Conservation (phyloP, 495 filamentous ascomycete genomes). For the Pyronema omphalodes region DNA sequence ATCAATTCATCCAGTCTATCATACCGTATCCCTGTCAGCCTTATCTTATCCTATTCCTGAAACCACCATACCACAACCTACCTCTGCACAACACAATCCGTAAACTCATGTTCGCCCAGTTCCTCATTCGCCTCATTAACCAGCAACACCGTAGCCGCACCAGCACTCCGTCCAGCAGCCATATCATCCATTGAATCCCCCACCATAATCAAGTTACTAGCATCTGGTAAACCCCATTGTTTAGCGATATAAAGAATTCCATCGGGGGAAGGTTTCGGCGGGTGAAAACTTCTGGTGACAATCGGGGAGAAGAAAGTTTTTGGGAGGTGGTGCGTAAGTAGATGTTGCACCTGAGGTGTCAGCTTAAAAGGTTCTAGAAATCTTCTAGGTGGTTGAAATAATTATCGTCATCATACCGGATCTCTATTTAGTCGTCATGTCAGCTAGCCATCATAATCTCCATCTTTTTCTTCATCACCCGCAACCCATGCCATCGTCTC, state of each 20-base stretch:
- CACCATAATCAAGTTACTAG: constrained; percentile 26
- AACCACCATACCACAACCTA: constrained; percentile 10
- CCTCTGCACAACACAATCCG: constrained; percentile 34
- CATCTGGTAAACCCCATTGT: constrained; percentile 37
- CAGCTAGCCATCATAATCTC: not conserved
- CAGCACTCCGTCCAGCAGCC: constrained; percentile 66
- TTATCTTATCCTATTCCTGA: not conserved
- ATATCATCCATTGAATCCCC: constrained; percentile 91
- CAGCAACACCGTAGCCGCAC: constrained; percentile 76
- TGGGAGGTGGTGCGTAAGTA: constrained; percentile 53
- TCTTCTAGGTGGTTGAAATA: not conserved
- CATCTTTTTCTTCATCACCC: no score
- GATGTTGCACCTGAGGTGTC: constrained; percentile 45
- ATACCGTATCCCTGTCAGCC: not conserved
- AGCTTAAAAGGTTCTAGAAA: not conserved
- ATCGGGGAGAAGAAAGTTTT: constrained; percentile 50
- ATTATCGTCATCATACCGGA: not conserved
- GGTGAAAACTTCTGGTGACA: constrained; percentile 66
- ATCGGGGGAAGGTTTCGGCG: constrained; percentile 75
- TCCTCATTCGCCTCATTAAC: constrained; percentile 61
- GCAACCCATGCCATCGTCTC: no score
- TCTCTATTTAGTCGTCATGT: not conserved
- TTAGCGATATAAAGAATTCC: constrained; percentile 70
- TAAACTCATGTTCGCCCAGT: constrained; percentile 56
- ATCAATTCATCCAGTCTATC: constrained; percentile 50